Evolutionary conservation across 73 alveolate species (phyloP), one percentile per base, ranked within the genome.

Genomic region (Uronychia setigera): DNA sequence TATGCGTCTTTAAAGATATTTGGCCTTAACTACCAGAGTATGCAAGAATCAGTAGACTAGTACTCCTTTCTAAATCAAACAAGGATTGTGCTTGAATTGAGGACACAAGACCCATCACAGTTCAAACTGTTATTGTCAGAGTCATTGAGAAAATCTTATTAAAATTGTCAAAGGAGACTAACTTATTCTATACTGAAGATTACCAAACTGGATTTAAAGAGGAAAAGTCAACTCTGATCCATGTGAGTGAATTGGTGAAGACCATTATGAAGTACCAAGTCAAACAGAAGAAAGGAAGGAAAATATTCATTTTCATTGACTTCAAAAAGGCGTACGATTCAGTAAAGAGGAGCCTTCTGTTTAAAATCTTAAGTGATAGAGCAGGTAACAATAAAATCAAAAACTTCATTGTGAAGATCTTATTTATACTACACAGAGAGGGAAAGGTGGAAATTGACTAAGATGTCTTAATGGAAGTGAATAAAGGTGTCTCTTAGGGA

Each of bases 301-400:
- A 67, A 29, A 14, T 67, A 29, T 27, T 67, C 14, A 29, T 67
- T 11, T 67, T 67, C 35, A 9, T 67, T 14, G 79, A 67, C 33
- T 26, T 67, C 32, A 5, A 67, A 29, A 67, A 67, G 79, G 79
- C 79, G 32, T 67, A 67, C 26, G 79, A 67, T 26, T 27, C 30
- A 27, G 79, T 67, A 11, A 5, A 5, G 25, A 67, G 79, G 26
- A 5, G 1, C 33, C 5, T 5, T 5, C 79, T 67, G 79, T 27
- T 5, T 5, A 9, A 67, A 67, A 67, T 67, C 33, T 29, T 67
- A 26, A 11, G 25, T 67, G 79, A 9, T 11, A 67, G 79, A 26
- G 30, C 35, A 1, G 29, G 26, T 14, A 26, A 26, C 31, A 14
- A 67, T 46, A 5, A 5, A 11, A 5, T 11, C 5, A 46, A 46